Percentiles rank a stretch among this genome's conserved stretches.
These are phyloP conservation scores for Kandelia obovata DNA, from an alignment of 345 rosid genomes.

Conservation along the genomic window DNA sequence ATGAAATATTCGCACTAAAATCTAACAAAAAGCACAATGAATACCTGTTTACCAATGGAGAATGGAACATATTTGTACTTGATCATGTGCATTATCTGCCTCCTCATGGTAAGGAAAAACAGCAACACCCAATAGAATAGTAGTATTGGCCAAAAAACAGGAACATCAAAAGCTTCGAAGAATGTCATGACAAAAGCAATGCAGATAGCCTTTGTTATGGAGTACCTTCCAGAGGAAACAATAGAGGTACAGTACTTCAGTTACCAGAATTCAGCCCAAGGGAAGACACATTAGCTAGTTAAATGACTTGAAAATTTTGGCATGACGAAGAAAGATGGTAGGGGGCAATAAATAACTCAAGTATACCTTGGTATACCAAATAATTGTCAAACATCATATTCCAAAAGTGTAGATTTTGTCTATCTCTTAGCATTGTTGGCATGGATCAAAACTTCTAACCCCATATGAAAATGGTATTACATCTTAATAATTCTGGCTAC, in stretches of 20 bases:
- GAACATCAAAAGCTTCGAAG: constrained; percentile 70
- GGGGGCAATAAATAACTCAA: neutral
- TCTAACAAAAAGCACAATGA: neutral
- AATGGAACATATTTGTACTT: constrained; percentile 89
- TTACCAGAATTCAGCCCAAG: constrained; percentile 1
- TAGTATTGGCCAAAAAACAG: constrained; percentile 98
- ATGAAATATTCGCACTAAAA: neutral
- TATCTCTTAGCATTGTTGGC: no score
- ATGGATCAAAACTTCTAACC: no score
- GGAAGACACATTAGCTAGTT: constrained; percentile 1
- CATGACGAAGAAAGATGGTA: neutral
- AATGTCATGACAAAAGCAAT: constrained; percentile 78
- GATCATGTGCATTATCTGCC: constrained; percentile 89
- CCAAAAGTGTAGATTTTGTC: no score
- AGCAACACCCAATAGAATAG: constrained; percentile 85
- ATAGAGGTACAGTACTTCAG: neutral
- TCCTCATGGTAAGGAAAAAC: constrained; percentile 80
- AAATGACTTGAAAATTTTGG: neutral
- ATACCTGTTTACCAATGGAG: constrained; percentile 87
- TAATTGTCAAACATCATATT: no score
- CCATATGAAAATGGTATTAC: no score
- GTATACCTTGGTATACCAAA: no score
- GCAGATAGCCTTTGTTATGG: constrained; percentile 63
- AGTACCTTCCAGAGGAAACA: constrained; percentile 46
- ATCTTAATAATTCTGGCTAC: no score